phyloP scores from a whole-genome alignment of 2,329 filamentous ascomycete species.

The Madurella mycetomatis region DNA sequence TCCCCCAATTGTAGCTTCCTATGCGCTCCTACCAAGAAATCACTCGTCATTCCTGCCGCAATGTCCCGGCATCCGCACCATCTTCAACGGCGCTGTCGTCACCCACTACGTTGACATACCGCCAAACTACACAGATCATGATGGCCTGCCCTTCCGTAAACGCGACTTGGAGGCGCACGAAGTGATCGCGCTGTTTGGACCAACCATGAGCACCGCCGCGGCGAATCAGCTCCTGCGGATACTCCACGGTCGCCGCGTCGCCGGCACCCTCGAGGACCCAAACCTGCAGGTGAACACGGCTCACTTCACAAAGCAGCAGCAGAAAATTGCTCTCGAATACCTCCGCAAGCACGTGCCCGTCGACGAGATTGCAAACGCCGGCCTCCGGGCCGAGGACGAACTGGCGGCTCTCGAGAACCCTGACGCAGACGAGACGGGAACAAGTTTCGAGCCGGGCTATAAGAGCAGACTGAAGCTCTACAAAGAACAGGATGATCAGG shows the following conservation, averaged over 20 bases:
- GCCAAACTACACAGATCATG: conserved; percentile 49
- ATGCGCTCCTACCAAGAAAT: neutral
- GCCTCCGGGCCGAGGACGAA: conserved; percentile 59
- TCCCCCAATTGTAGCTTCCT: neutral
- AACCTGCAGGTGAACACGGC: conserved; percentile 45
- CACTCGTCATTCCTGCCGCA: conserved; percentile 4
- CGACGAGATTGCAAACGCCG: conserved; percentile 58
- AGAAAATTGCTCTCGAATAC: conserved; percentile 48
- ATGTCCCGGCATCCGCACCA: conserved; percentile 20
- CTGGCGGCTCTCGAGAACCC: conserved; percentile 47
- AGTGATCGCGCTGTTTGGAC: conserved; percentile 47
- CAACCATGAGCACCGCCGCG: conserved; percentile 37
- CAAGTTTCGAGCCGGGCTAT: conserved; percentile 3
- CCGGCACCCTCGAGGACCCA: conserved; percentile 60
- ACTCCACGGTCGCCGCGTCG: conserved; percentile 59
- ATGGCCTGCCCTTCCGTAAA: conserved; percentile 50
- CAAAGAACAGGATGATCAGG: conserved; percentile 24
- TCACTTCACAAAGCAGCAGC: conserved; percentile 39
- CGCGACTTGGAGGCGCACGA: conserved; percentile 47
- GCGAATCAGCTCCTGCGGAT: conserved; percentile 55
- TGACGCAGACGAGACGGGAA: conserved; percentile 18
- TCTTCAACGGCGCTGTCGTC: conserved; percentile 36
- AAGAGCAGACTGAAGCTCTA: conserved; percentile 23
- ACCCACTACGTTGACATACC: conserved; percentile 57
- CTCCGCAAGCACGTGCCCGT: conserved; percentile 52